Percentiles rank a stretch among this genome's conserved stretches.
Evolutionary conservation across 2,329 filamentous ascomycete species (phyloP).

Genomic region (Botrytis tulipae): DNA sequence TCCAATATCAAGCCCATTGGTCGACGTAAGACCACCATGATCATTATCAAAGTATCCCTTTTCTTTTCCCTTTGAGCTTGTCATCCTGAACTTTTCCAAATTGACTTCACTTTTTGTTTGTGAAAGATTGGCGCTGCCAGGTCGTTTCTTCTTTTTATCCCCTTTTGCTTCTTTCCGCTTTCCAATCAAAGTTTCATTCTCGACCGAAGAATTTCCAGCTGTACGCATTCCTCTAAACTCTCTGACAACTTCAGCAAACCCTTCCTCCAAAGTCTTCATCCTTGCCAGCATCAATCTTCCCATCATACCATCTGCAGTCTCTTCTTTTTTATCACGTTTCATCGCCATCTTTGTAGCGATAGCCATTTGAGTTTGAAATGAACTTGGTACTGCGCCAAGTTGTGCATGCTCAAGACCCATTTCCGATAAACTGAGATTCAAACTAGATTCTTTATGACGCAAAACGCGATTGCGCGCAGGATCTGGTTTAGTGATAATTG

Average conservation of each 20-base stretch:
- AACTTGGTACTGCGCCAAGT: conserved; percentile 65
- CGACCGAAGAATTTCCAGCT: conserved; percentile 34
- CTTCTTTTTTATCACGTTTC: conserved; percentile 40
- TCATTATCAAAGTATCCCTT: conserved; percentile 12
- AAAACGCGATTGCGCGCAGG: conserved; percentile 27
- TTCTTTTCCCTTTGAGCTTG: conserved; percentile 9
- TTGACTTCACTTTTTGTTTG: conserved; percentile 29
- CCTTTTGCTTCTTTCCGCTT: conserved; percentile 21
- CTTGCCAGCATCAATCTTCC: conserved; percentile 77
- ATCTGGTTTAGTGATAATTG: conserved; percentile 45
- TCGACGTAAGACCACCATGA: not conserved
- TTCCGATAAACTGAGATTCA: conserved; percentile 70
- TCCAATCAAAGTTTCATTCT: conserved; percentile 26
- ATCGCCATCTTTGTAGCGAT: conserved; percentile 64
- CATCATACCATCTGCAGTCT: conserved; percentile 66
- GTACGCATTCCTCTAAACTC: conserved; percentile 54
- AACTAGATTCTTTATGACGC: conserved; percentile 52
- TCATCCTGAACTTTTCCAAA: conserved; percentile 9
- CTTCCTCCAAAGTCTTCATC: conserved; percentile 92
- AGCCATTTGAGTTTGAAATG: conserved; percentile 79
- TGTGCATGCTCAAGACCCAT: conserved; percentile 64
- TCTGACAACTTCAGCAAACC: conserved; percentile 80
- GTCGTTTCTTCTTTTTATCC: conserved; percentile 21
- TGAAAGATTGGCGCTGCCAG: conserved; percentile 7
- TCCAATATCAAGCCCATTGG: not conserved